These are phyloP conservation scores for Aureobasidium pullulans DNA, from an alignment of 2,329 filamentous ascomycete species.

Conservation along the genomic window DNA sequence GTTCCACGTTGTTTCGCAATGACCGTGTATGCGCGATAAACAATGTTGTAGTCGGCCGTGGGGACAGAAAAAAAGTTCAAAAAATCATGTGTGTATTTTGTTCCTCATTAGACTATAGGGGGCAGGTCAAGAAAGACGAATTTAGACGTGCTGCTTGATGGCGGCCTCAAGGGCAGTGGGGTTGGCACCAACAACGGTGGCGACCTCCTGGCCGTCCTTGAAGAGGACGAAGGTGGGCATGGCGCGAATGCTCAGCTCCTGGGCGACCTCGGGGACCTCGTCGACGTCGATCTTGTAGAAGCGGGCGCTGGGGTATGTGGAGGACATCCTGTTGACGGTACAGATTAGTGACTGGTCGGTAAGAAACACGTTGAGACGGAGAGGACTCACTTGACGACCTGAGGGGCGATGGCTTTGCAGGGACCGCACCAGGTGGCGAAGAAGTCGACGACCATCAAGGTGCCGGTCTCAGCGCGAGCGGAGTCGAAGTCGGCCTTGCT, in stretches of 20 bases:
- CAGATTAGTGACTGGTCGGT: conserved; percentile 15
- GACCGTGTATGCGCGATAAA: too few relatives aligned
- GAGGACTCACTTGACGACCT: conserved; percentile 55
- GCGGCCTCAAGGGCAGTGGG: conserved; percentile 56
- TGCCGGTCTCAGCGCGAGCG: conserved; percentile 45
- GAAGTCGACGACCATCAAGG: conserved; percentile 73
- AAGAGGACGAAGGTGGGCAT: conserved; percentile 91
- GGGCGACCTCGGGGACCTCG: conserved; percentile 64
- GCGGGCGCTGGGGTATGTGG: conserved; percentile 52
- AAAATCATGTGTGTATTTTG: not conserved
- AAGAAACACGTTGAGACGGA: not conserved
- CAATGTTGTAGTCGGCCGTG: too few relatives aligned
- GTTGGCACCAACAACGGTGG: conserved; percentile 74
- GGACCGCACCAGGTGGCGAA: conserved; percentile 90
- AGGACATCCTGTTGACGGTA: conserved; percentile 45
- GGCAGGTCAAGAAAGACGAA: not conserved
- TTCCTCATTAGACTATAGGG: conserved; percentile 9
- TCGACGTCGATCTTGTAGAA: conserved; percentile 94
- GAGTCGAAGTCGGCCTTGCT: conserved; percentile 55
- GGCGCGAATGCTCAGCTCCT: conserved; percentile 72
- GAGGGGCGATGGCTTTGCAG: conserved; percentile 82
- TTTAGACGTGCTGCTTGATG: conserved; percentile 33
- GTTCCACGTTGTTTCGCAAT: too few relatives aligned
- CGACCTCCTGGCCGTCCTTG: conserved; percentile 66
- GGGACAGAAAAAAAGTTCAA: not conserved